Conservation (phyloP, 768 basidiomycete genomes). For the Pleurotus ostreatus region DNA sequence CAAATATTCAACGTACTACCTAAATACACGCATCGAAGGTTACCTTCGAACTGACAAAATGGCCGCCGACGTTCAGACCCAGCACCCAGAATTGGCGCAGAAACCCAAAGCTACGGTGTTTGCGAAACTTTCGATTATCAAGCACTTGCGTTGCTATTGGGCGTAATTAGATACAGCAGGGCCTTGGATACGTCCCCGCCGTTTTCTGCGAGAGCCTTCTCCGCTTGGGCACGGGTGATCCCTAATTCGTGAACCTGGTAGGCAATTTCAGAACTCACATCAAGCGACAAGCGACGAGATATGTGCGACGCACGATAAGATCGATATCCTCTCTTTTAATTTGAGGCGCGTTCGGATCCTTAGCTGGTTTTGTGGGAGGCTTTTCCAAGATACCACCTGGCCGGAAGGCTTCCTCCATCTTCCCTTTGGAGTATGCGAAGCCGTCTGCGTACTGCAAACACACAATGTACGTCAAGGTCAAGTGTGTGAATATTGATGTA, state of each 20-base stretch:
- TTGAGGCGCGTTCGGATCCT: constrained; percentile 31
- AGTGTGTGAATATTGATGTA: background rate
- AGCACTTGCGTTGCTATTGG: background rate
- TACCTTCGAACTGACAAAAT: too few relatives aligned
- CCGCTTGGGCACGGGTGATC: constrained; percentile 52
- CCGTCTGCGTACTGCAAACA: constrained; percentile 55
- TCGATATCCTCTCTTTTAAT: constrained; percentile 63
- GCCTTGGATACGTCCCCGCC: constrained; percentile 50
- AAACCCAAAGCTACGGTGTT: too few relatives aligned
- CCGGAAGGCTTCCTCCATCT: constrained; percentile 62
- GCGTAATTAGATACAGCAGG: constrained; percentile 35
- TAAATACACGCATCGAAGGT: too few relatives aligned
- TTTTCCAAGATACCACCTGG: constrained; percentile 56
- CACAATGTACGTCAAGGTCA: background rate
- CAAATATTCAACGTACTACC: too few relatives aligned
- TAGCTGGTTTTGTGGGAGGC: constrained; percentile 41
- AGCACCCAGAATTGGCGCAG: too few relatives aligned
- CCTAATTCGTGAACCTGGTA: constrained; percentile 62
- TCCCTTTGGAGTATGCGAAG: constrained; percentile 61
- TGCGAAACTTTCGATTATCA: too few relatives aligned
- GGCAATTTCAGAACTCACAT: background rate
- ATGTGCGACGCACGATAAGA: constrained; percentile 44
- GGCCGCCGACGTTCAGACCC: too few relatives aligned
- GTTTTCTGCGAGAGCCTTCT: constrained; percentile 51
- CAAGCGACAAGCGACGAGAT: background rate